phyloP scores from a whole-genome alignment of 805 yeast species.

The Limtongia smithiae region DNA sequence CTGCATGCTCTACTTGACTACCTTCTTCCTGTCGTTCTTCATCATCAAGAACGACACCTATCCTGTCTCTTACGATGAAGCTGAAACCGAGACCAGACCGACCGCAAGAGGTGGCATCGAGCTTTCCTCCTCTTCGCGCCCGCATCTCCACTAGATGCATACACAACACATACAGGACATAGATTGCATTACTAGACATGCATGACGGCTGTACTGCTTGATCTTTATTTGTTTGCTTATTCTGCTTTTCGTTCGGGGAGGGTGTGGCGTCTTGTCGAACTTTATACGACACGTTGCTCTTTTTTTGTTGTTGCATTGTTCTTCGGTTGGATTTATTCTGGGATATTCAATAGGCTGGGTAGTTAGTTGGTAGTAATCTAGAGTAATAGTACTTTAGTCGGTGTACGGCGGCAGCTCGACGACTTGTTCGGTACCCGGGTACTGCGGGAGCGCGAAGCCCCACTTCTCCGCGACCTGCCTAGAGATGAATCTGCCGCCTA shows the following conservation, averaged over 20 bases:
- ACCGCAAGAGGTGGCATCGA: slow-evolving; percentile 14
- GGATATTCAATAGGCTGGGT: too few species aligned
- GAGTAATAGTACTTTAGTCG: too few species aligned
- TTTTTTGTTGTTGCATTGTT: not conserved
- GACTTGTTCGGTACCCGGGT: slow-evolving; percentile 55
- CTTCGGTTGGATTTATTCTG: too few species aligned
- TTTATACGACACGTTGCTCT: not conserved
- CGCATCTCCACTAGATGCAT: too few species aligned
- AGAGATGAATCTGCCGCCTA: slow-evolving; percentile 88
- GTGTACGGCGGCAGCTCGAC: slow-evolving; percentile 25
- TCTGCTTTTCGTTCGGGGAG: too few species aligned
- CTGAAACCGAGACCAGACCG: slow-evolving; percentile 27
- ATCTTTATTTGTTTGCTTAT: not conserved
- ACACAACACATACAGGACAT: too few species aligned
- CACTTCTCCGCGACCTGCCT: slow-evolving; percentile 64
- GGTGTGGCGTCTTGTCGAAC: too few species aligned
- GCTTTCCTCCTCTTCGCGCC: too few species aligned
- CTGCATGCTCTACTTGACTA: not conserved
- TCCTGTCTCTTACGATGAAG: slow-evolving; percentile 25
- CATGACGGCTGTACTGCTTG: too few species aligned
- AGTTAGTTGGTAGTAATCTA: too few species aligned
- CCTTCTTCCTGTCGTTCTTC: slow-evolving; percentile 2
- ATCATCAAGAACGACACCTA: not conserved
- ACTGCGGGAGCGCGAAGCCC: slow-evolving; percentile 63
- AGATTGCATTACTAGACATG: too few species aligned